Evolutionary conservation across 2,329 filamentous ascomycete genomes (phyloP).

Genomic region (Talaromyces sp.): DNA sequence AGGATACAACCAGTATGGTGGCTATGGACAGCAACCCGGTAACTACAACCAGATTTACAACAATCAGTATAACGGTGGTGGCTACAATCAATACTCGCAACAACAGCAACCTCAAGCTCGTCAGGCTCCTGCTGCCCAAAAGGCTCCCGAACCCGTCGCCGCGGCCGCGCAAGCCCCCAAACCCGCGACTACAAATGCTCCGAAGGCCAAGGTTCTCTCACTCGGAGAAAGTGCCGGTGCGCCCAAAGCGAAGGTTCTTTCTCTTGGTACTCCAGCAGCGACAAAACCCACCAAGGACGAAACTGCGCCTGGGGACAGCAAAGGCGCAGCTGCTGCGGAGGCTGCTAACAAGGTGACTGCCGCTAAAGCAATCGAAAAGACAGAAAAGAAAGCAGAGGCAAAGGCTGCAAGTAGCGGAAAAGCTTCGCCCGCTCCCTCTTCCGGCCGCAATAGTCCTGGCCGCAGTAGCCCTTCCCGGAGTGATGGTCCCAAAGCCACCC

Average conservation of each 20-base stretch:
- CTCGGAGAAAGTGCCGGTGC: slow-evolving; percentile 51
- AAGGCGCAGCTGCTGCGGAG: slow-evolving; percentile 53
- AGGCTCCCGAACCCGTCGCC: slow-evolving; percentile 34
- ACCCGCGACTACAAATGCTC: slow-evolving; percentile 35
- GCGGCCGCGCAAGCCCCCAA: slow-evolving; percentile 28
- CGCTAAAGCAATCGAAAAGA: slow-evolving; percentile 87
- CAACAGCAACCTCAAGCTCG: slow-evolving; percentile 49
- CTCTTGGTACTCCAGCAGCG: slow-evolving; percentile 58
- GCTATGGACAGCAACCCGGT: slow-evolving; percentile 34
- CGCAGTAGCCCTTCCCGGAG: slow-evolving; percentile 70
- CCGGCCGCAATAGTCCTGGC: slow-evolving; percentile 74
- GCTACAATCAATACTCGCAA: slow-evolving; percentile 44
- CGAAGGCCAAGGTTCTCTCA: slow-evolving; percentile 60
- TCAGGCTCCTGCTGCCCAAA: slow-evolving; percentile 14
- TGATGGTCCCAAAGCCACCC: slow-evolving; percentile 56
- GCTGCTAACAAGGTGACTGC: slow-evolving; percentile 78
- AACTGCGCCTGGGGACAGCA: slow-evolving; percentile 49
- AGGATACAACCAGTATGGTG: slow-evolving; percentile 49
- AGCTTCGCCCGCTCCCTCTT: slow-evolving; percentile 76
- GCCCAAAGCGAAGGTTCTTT: slow-evolving; percentile 71
- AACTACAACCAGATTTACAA: slow-evolving; percentile 46
- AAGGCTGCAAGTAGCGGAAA: slow-evolving; percentile 60
- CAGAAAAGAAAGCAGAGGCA: slow-evolving; percentile 61
- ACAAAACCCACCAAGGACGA: slow-evolving; percentile 35
- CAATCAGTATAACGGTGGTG: slow-evolving; percentile 45